Conservation (phyloP, 2,329 filamentous ascomycete genomes). For the Tolypocladium sp. region DNA sequence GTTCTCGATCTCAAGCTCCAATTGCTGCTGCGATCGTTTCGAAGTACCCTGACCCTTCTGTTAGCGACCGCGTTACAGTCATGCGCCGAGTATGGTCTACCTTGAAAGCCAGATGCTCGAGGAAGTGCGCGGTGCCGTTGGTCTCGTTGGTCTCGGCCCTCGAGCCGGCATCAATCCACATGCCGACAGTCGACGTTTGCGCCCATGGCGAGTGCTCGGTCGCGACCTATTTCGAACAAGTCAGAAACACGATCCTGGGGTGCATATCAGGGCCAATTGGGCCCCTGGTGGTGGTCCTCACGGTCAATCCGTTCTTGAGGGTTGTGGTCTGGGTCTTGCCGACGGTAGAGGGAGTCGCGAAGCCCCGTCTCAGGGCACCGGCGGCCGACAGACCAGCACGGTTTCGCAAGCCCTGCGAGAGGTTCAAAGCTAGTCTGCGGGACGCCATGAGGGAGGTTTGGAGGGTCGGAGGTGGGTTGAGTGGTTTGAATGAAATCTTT, state of each 20-base stretch:
- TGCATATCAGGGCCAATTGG: conserved; percentile 27
- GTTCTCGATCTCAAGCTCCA: conserved; percentile 99
- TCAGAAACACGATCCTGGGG: conserved; percentile 15
- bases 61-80: not conserved
- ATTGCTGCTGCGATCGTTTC: conserved; percentile 90
- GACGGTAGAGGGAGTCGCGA: conserved; percentile 75
- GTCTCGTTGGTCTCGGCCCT: conserved; percentile 96
- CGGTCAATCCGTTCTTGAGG: conserved; percentile 93
- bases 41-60: conserved; percentile 61
- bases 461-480: conserved; percentile 40
- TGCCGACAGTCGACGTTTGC: conserved; percentile 94
- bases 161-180: conserved; percentile 99
- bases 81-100: conserved; percentile 36
- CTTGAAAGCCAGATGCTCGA: conserved; percentile 99
- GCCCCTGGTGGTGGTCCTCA: conserved; percentile 34
- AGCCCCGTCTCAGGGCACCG: conserved; percentile 70
- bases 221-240: conserved; percentile 58
- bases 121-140: conserved; percentile 98
- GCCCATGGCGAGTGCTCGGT: conserved; percentile 97
- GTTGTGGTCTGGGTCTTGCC: conserved; percentile 93
- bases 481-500: conserved; percentile 47
- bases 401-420: conserved; percentile 82
- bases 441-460: conserved; percentile 72
- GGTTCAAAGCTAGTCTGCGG: conserved; percentile 91
- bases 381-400: conserved; percentile 75